Percentiles rank a stretch among this genome's conserved stretches.
Conservation (phyloP, 805 yeast species). For the Candida patagonica region DNA sequence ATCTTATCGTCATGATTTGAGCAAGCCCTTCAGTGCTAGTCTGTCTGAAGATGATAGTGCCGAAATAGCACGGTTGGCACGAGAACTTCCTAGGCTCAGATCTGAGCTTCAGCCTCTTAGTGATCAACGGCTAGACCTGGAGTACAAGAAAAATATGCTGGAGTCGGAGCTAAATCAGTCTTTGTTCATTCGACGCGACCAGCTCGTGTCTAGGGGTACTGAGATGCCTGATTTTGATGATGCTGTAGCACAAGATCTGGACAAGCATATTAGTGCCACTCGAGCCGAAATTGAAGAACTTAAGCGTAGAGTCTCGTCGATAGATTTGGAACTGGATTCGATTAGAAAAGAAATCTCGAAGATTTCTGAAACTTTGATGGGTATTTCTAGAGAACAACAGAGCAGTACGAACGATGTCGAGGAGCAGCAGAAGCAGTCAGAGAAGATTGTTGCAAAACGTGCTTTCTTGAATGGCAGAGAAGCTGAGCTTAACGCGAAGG, state of each 20-base stretch:
- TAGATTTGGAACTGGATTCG: conserved; percentile 11
- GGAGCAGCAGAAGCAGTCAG: conserved; percentile 51
- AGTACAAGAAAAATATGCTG: conserved; percentile 37
- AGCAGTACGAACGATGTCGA: conserved; percentile 47
- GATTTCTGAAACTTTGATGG: conserved; percentile 35
- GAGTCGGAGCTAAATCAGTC: conserved; percentile 53
- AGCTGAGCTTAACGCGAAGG: conserved; percentile 61
- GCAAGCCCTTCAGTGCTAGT: conserved; percentile 43
- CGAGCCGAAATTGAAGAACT: conserved; percentile 17
- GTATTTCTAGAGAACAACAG: conserved; percentile 50
- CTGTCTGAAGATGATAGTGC: conserved; percentile 42
- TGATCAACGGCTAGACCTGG: conserved; percentile 34
- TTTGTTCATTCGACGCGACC: conserved; percentile 43
- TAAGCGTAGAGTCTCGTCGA: conserved; percentile 5
- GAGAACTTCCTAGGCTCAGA: conserved; percentile 33
- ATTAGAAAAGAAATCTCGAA: conserved; percentile 20
- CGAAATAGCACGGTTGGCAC: conserved; percentile 31
- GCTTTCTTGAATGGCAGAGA: conserved; percentile 50
- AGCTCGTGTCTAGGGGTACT: conserved; percentile 21
- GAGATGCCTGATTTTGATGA: conserved; percentile 1
- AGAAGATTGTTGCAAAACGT: conserved; percentile 54
- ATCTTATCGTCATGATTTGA: conserved; percentile 41
- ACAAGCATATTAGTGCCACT: conserved; percentile 23
- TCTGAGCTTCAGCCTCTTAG: conserved; percentile 34
- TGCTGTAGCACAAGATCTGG: conserved; percentile 7